Conservation (phyloP, 208 protist species). For the Leishmania braziliensis region DNA sequence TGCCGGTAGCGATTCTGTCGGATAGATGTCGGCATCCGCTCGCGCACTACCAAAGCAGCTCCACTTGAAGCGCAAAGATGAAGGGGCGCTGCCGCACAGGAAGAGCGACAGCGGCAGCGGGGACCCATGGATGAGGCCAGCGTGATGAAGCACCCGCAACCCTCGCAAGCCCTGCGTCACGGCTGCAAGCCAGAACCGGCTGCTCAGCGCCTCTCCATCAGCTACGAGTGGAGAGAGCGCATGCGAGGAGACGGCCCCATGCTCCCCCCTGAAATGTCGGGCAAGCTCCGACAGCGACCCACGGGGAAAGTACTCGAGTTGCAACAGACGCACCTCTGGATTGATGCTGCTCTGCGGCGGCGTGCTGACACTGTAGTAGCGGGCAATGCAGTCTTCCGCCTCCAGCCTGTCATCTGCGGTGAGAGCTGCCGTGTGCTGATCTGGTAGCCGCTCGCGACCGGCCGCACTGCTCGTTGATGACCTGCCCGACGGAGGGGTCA, state of each 20-base stretch:
- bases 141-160: constrained; percentile 49
- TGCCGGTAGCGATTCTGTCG: constrained; percentile 26
- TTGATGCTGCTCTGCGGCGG: constrained; percentile 19
- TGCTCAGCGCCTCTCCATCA: not conserved
- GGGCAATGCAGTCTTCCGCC: constrained; percentile 40
- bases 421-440: not conserved
- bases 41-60: constrained; percentile 56
- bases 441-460: not conserved
- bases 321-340: constrained; percentile 47
- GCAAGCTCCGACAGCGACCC: constrained; percentile 57
- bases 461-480: too few species aligned
- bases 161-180: constrained; percentile 46
- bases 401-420: constrained; percentile 21
- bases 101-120: constrained; percentile 56
- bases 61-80: constrained; percentile 43
- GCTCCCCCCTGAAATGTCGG: not conserved
- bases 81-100: constrained; percentile 20
- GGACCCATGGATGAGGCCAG: constrained; percentile 57
- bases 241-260: not conserved
- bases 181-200: constrained; percentile 34
- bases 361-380: constrained; percentile 46
- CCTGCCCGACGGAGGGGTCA: not conserved
- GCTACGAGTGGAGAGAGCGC: not conserved
- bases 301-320: constrained; percentile 69
- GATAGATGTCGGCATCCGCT: constrained; percentile 33